phyloP scores from a whole-genome alignment of 2,329 filamentous ascomycete species.

The Claviceps sp. region DNA sequence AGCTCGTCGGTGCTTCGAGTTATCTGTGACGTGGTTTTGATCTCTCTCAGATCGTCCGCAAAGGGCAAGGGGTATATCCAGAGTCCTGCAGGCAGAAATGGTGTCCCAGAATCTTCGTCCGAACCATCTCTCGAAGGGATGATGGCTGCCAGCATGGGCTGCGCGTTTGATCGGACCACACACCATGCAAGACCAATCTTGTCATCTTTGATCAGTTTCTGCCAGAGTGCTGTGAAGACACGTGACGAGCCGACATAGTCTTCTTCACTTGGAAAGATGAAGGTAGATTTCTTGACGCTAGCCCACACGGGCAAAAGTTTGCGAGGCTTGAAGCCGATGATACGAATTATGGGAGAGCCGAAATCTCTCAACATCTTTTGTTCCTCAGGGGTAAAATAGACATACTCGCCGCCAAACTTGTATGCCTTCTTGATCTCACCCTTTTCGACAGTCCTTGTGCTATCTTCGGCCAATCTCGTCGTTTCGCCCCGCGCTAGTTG shows the following conservation, averaged over 20 bases:
- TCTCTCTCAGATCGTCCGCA: conserved; percentile 72
- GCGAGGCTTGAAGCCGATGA: conserved; percentile 87
- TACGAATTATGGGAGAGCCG: conserved; percentile 67
- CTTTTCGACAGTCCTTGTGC: conserved; percentile 63
- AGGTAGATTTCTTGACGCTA: conserved; percentile 72
- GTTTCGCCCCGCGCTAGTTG: conserved; percentile 69
- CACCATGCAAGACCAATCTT: conserved; percentile 87
- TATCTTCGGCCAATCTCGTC: conserved; percentile 64
- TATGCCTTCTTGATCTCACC: conserved; percentile 80
- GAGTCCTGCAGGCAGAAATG: conserved; percentile 66
- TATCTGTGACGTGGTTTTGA: conserved; percentile 45
- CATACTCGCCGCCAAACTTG: conserved; percentile 85
- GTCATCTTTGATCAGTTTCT: conserved; percentile 65
- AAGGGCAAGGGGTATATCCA: conserved; percentile 85
- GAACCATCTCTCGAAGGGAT: conserved; percentile 58
- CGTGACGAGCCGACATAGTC: conserved; percentile 82
- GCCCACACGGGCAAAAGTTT: conserved; percentile 69
- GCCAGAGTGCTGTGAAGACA: conserved; percentile 81
- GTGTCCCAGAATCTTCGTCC: conserved; percentile 51
- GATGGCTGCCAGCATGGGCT: conserved; percentile 68
- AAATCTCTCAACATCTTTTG: conserved; percentile 66
- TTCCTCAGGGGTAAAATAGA: conserved; percentile 77
- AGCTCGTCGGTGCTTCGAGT: conserved; percentile 53
- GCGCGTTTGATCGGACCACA: conserved; percentile 66
- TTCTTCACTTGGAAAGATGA: conserved; percentile 88